Evolutionary conservation across 495 filamentous ascomycete genomes (phyloP).

Genomic region (Cladorrhinum samala): DNA sequence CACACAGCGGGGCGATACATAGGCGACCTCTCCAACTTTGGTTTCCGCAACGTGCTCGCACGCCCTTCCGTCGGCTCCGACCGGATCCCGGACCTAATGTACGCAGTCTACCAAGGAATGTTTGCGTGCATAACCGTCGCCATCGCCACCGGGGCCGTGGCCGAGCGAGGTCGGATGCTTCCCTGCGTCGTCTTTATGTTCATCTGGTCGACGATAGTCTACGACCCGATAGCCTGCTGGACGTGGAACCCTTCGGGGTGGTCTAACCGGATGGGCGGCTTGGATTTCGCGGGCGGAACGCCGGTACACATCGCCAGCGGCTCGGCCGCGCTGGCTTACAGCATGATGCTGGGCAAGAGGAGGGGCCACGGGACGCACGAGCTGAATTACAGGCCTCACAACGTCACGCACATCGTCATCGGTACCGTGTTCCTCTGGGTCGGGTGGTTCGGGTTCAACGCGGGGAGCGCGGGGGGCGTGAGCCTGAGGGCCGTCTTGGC

Average conservation of each 20-base stretch:
- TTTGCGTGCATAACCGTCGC: constrained; percentile 93
- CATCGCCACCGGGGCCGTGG: constrained; percentile 82
- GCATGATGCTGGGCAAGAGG: constrained; percentile 81
- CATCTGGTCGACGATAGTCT: constrained; percentile 90
- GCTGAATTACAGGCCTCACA: constrained; percentile 93
- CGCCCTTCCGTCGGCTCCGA: constrained; percentile 67
- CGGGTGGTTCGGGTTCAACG: constrained; percentile 98
- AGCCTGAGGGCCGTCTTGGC: constrained; percentile 82
- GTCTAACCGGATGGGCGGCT: constrained; percentile 71
- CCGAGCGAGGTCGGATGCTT: constrained; percentile 89
- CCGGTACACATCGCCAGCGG: constrained; percentile 92
- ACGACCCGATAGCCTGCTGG: constrained; percentile 94
- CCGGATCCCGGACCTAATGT: constrained; percentile 83
- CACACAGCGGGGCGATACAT: constrained; percentile 76
- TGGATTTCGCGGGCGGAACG: constrained; percentile 92
- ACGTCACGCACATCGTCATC: constrained; percentile 91
- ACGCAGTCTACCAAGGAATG: constrained; percentile 93
- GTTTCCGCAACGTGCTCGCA: constrained; percentile 73
- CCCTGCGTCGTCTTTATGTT: constrained; percentile 95
- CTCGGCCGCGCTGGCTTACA: constrained; percentile 78
- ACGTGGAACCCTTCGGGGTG: constrained; percentile 89
- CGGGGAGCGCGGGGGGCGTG: constrained; percentile 76
- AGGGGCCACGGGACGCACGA: constrained; percentile 81
- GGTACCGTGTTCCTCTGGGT: constrained; percentile 98
- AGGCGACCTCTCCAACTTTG: constrained; percentile 77